Percentiles rank a stretch among this genome's conserved stretches.
phyloP scores from a whole-genome alignment of 2,329 filamentous ascomycete genomes.

The Podosphaera aphanis region DNA sequence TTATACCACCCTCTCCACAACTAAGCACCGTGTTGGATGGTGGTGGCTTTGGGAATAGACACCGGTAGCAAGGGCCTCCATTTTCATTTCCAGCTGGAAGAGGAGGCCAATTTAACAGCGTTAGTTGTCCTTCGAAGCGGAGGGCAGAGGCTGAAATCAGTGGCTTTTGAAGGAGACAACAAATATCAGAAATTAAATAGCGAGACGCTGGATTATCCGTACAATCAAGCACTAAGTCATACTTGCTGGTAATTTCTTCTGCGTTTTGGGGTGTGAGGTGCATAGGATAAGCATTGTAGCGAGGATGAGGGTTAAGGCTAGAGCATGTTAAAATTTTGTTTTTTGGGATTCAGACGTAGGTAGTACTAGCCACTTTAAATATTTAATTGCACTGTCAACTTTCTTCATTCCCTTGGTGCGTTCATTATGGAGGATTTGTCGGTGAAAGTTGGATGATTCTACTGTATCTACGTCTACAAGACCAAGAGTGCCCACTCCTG shows the following conservation, averaged over 20 bases:
- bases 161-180: conserved; percentile 54
- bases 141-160: conserved; percentile 79
- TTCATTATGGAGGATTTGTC: conserved; percentile 64
- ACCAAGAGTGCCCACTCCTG: conserved; percentile 64
- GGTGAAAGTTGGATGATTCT: conserved; percentile 75
- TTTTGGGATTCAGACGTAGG: background rate
- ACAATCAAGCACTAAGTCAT: conserved; percentile 79
- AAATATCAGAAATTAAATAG: conserved; percentile 80
- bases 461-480: conserved; percentile 74
- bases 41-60: conserved; percentile 72
- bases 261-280: conserved; percentile 50
- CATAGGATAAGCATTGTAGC: conserved; percentile 35
- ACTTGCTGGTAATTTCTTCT: conserved; percentile 37
- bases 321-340: background rate
- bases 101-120: conserved; percentile 66
- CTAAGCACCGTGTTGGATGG: conserved; percentile 61
- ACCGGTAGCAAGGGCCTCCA: conserved; percentile 77
- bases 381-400: conserved; percentile 50
- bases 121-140: conserved; percentile 70
- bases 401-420: conserved; percentile 51
- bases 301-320: conserved; percentile 50
- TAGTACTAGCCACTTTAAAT: conserved; percentile 26
- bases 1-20: conserved; percentile 78
- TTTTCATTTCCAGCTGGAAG: conserved; percentile 27
- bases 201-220: conserved; percentile 82